Evolutionary conservation across 2,329 filamentous ascomycete species (phyloP).

Genomic region (Colletotrichum lindemuthianum): DNA sequence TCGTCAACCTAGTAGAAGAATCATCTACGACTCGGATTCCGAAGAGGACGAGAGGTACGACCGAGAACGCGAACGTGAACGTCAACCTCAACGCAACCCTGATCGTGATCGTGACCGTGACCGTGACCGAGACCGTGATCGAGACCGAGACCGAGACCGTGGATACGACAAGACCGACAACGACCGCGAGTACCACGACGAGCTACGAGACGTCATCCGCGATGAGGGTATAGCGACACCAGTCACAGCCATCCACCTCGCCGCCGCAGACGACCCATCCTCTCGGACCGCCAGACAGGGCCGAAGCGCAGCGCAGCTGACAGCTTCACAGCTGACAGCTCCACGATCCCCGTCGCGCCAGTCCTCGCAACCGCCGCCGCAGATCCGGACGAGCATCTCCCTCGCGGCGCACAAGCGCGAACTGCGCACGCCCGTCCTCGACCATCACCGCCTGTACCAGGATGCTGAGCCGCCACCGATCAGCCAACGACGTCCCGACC

Average conservation of each 20-base stretch:
- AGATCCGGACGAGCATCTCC: background rate
- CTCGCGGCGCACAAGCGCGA: slow-evolving; percentile 23
- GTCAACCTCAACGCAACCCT: too few relatives aligned
- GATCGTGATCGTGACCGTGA: too few relatives aligned
- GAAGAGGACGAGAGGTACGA: slow-evolving; percentile 13
- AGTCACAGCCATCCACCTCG: slow-evolving; percentile 7
- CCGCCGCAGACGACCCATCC: background rate
- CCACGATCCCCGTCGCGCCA: slow-evolving; percentile 22
- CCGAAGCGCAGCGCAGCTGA: background rate
- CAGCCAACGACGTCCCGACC: slow-evolving; percentile 21
- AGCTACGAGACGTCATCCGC: background rate
- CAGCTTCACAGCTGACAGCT: background rate
- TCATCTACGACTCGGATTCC: slow-evolving; percentile 28
- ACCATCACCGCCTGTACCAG: slow-evolving; percentile 19
- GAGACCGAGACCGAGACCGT: too few relatives aligned
- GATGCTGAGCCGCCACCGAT: slow-evolving; percentile 29
- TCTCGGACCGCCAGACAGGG: background rate
- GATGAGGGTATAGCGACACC: slow-evolving; percentile 4
- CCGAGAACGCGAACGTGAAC: background rate
- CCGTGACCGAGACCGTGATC: too few relatives aligned
- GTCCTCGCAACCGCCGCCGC: slow-evolving; percentile 12
- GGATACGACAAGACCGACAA: too few relatives aligned
- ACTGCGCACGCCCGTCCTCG: slow-evolving; percentile 25
- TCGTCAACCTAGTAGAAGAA: background rate
- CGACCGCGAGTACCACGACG: slow-evolving; percentile 9